A percentile compares a stretch with the other conserved stretches of the same genome.
Evolutionary conservation across 2,329 filamentous ascomycete species (phyloP).

Genomic region (Geoglossum cookeanum): DNA sequence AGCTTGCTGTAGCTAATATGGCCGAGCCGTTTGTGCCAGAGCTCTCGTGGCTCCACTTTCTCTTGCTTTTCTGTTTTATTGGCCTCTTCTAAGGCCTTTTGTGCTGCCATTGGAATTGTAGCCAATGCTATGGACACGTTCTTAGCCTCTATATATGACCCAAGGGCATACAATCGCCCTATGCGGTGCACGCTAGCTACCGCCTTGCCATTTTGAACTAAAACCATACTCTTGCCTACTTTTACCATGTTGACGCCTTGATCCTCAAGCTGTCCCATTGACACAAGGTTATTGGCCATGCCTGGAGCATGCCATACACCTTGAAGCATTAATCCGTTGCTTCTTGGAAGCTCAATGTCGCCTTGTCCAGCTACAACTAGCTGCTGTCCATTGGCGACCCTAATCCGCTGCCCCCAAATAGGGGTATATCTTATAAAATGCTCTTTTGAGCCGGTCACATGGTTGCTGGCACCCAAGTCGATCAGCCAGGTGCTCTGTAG

Average conservation of each 20-base stretch:
- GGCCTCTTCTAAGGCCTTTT: background rate
- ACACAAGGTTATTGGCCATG: background rate
- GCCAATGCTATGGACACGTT: background rate
- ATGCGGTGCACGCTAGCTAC: background rate
- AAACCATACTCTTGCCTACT: too few relatives aligned
- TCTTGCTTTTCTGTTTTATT: background rate
- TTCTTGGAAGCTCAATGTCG: background rate
- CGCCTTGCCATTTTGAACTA: too few relatives aligned
- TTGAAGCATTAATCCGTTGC: background rate
- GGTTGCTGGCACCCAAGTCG: conserved; percentile 1
- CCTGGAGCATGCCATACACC: background rate
- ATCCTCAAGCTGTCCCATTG: background rate
- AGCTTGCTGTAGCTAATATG: background rate
- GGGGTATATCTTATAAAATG: background rate
- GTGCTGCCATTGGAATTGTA: background rate
- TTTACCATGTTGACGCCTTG: background rate
- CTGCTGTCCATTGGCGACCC: background rate
- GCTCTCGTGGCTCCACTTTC: background rate
- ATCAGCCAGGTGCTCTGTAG: background rate
- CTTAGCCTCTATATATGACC: background rate
- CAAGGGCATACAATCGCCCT: background rate
- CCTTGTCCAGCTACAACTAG: background rate
- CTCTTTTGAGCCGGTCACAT: background rate
- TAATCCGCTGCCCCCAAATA: background rate
- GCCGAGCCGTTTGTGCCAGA: background rate